A percentile compares a stretch with the other conserved stretches of the same genome.
Conservation (phyloP, 345 rosid genomes). For the Bruguiera sexangula region DNA sequence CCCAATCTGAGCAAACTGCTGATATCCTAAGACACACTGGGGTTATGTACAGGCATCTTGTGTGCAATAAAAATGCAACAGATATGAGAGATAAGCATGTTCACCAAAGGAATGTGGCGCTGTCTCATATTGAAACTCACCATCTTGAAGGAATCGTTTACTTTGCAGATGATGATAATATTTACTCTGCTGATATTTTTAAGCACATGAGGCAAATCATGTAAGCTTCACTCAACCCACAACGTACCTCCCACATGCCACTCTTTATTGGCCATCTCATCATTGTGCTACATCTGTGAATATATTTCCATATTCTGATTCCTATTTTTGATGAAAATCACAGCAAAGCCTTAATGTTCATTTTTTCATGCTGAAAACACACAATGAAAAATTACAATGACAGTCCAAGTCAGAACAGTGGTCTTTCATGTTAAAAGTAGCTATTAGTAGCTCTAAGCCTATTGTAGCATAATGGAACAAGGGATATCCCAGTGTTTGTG, state of each 20-base stretch:
- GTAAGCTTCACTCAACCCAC: conserved; percentile 21
- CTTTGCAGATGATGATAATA: conserved; percentile 51
- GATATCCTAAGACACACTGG: conserved; percentile 49
- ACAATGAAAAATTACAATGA: no score
- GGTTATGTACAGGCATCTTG: conserved; percentile 57
- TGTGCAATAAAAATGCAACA: conserved; percentile 48
- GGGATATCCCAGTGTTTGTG: background rate
- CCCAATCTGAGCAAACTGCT: conserved; percentile 55
- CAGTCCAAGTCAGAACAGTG: no score
- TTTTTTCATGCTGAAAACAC: no score
- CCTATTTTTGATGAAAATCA: background rate
- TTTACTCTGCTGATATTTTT: conserved; percentile 45
- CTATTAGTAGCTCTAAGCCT: background rate
- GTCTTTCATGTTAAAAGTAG: no score
- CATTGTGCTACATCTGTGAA: background rate
- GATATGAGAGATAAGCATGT: conserved; percentile 36
- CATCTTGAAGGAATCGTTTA: conserved; percentile 55
- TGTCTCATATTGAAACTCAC: conserved; percentile 62
- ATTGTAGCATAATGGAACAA: background rate
- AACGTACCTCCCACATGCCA: background rate
- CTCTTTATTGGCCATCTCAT: background rate
- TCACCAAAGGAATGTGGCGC: conserved; percentile 59
- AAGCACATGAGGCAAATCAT: conserved; percentile 56
- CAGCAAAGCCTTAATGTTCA: no score
- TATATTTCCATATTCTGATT: background rate